Percentiles rank a stretch among this genome's conserved stretches.
These are phyloP conservation scores for Waltiozyma sp. DNA, from an alignment of 1,139 yeast species.

Conservation along the genomic window DNA sequence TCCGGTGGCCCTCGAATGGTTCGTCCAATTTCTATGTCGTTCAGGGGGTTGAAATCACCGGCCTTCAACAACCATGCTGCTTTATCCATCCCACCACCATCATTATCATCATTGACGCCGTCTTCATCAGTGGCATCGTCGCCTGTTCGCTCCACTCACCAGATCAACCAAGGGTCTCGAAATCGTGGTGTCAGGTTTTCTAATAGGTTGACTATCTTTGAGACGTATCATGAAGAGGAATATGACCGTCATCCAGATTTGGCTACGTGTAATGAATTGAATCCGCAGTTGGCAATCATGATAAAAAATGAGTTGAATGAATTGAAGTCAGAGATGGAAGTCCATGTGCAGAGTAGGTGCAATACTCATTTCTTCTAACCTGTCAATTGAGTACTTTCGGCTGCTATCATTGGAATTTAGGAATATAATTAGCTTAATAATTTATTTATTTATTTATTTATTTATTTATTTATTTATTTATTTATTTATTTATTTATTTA, in stretches of 20 bases:
- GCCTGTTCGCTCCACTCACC: not conserved
- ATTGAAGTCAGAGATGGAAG: slow-evolving; percentile 68
- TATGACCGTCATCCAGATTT: slow-evolving; percentile 91
- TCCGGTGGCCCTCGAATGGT: slow-evolving; percentile 10
- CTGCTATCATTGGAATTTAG: too few species aligned
- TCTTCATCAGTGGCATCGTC: not conserved
- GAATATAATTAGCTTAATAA: too few species aligned
- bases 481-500: too few species aligned
- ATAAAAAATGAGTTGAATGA: slow-evolving; percentile 80
- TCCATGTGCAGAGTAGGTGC: slow-evolving; percentile 67
- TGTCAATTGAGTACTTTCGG: too few species aligned
- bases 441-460: too few species aligned
- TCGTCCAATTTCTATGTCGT: slow-evolving; percentile 60
- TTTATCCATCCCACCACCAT: slow-evolving; percentile 2
- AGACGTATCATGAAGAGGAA: slow-evolving; percentile 74
- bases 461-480: too few species aligned
- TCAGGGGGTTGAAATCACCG: slow-evolving; percentile 52
- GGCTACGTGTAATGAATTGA: slow-evolving; percentile 87
- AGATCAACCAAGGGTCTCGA: not conserved
- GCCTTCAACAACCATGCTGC: slow-evolving; percentile 31
- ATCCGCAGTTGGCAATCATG: slow-evolving; percentile 80
- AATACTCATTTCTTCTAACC: slow-evolving; percentile 77
- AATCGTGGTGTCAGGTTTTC: slow-evolving; percentile 53
- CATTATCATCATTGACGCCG: not conserved
- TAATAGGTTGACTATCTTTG: slow-evolving; percentile 73